phyloP scores from a whole-genome alignment of 495 filamentous ascomycete genomes.

The Penicillium atrosanguineum region DNA sequence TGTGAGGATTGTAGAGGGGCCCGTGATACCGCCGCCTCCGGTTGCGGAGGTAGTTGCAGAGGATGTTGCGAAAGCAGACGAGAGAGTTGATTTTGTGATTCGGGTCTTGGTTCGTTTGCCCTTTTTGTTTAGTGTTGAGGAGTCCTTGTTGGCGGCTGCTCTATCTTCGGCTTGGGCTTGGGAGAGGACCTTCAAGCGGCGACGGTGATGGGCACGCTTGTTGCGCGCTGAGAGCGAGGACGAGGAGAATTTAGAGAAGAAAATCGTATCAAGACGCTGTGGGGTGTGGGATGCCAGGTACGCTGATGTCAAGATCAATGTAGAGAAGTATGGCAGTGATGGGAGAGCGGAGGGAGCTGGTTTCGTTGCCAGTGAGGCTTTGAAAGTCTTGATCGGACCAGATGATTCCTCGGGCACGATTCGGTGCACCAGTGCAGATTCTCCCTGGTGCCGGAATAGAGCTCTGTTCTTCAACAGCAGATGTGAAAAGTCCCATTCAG shows the following conservation, averaged over 20 bases:
- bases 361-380: slow-evolving; percentile 27
- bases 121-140: slow-evolving; percentile 31
- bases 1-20: slow-evolving; percentile 69
- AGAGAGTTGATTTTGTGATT: slow-evolving; percentile 49
- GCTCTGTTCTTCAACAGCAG: slow-evolving; percentile 70
- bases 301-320: slow-evolving; percentile 77
- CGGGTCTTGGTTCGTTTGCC: slow-evolving; percentile 42
- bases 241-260: slow-evolving; percentile 81
- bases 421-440: slow-evolving; percentile 65
- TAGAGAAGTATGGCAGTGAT: slow-evolving; percentile 72
- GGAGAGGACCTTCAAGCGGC: slow-evolving; percentile 46
- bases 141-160: slow-evolving; percentile 25
- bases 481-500: slow-evolving; percentile 77
- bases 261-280: slow-evolving; percentile 68
- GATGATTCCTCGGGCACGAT: slow-evolving; percentile 53
- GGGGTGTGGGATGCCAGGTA: slow-evolving; percentile 92
- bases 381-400: slow-evolving; percentile 13
- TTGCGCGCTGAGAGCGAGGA: slow-evolving; percentile 46
- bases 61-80: slow-evolving; percentile 39
- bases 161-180: slow-evolving; percentile 41
- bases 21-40: slow-evolving; percentile 48
- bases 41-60: slow-evolving; percentile 40
- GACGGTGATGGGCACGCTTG: slow-evolving; percentile 56
- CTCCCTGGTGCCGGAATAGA: slow-evolving; percentile 78
- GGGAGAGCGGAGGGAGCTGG: slow-evolving; percentile 38